Conservation (phyloP, 305 asterid genomes). For the Fraxinus velutina region DNA sequence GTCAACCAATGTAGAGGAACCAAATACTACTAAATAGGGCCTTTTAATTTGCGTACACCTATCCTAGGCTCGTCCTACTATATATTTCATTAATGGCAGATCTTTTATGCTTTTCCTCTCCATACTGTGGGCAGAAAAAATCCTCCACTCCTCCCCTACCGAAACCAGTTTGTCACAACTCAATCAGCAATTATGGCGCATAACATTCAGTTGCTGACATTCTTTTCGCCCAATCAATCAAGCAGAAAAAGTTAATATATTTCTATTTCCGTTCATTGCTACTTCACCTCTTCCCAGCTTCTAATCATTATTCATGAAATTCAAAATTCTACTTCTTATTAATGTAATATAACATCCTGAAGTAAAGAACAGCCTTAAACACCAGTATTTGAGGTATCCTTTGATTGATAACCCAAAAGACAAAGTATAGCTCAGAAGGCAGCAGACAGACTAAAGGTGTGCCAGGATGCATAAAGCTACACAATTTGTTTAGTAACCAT, state of each 20-base stretch:
- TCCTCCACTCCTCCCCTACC: not conserved
- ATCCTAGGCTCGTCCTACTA: not conserved
- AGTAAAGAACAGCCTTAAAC: constrained; percentile 8
- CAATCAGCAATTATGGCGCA: not conserved
- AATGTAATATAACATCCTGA: constrained; percentile 11
- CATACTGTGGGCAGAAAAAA: not conserved
- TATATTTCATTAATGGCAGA: not conserved
- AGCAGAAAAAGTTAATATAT: not conserved
- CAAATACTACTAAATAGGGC: not conserved
- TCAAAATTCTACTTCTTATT: not conserved
- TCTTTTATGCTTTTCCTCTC: not conserved
- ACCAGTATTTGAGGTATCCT: constrained; percentile 5
- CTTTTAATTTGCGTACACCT: not conserved
- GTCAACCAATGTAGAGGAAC: not conserved
- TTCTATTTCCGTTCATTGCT: not conserved
- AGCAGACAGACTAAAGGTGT: constrained; percentile 1
- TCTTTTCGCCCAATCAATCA: not conserved
- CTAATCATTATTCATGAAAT: not conserved
- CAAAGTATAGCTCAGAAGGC: not conserved
- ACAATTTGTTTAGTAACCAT: not conserved
- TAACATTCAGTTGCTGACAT: not conserved
- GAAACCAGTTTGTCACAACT: not conserved
- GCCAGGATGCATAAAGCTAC: constrained; percentile 7
- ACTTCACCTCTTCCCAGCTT: not conserved
- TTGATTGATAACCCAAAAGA: not conserved